phyloP scores from a whole-genome alignment of 1,284 basidiomycete genomes.

The Papiliotrema laurentii region DNA sequence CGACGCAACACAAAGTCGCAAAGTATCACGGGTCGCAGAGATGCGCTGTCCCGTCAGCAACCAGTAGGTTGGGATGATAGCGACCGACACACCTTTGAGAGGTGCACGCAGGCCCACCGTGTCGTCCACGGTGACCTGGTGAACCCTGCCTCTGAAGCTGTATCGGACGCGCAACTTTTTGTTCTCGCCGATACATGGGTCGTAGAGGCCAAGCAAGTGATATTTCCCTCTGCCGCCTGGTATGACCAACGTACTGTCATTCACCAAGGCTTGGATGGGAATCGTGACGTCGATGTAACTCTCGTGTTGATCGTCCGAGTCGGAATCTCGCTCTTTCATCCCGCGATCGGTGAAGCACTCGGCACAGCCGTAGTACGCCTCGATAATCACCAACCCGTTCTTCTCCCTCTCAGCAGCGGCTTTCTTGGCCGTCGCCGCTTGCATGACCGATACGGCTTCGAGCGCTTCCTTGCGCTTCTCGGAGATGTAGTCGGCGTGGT shows the following conservation, averaged over 20 bases:
- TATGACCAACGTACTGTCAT: constrained; percentile 71
- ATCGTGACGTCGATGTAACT: constrained; percentile 67
- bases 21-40: too few relatives aligned
- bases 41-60: too few relatives aligned
- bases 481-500: constrained; percentile 59
- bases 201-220: constrained; percentile 47
- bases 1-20: too few relatives aligned
- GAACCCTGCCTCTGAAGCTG: constrained; percentile 65
- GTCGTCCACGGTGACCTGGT: constrained; percentile 74
- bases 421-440: constrained; percentile 47
- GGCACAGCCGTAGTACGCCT: constrained; percentile 61
- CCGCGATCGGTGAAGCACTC: constrained; percentile 48
- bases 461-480: constrained; percentile 58
- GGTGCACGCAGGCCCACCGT: constrained; percentile 66
- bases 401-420: constrained; percentile 45
- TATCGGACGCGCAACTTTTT: constrained; percentile 66
- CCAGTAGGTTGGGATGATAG: too few relatives aligned
- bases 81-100: constrained; percentile 55
- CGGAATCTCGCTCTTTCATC: constrained; percentile 48
- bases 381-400: constrained; percentile 61
- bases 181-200: constrained; percentile 47
- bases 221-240: constrained; percentile 61
- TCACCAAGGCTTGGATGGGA: constrained; percentile 75
- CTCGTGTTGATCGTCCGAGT: constrained; percentile 48
- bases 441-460: constrained; percentile 53